phyloP scores from a whole-genome alignment of 164 flowering plant species.

The Annona cherimola region DNA sequence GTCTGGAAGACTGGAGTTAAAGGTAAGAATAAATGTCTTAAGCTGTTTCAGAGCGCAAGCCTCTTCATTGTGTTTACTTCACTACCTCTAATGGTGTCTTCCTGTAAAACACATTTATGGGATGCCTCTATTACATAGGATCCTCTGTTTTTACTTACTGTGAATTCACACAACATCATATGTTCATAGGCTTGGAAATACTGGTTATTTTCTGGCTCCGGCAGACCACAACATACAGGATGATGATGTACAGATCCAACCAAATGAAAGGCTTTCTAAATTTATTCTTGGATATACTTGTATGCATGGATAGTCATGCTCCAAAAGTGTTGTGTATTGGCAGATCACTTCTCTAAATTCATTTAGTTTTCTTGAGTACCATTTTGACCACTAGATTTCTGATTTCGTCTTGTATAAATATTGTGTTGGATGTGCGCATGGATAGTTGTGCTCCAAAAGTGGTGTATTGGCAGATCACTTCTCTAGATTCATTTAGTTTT shows the following conservation, averaged over 20 bases:
- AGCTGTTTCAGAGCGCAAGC: not conserved
- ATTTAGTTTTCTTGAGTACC: not conserved
- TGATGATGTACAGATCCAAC: too few relatives aligned
- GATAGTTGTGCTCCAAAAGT: not conserved
- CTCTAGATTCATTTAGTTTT: not conserved
- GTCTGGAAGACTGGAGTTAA: constrained; percentile 54
- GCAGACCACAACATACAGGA: not conserved
- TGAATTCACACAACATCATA: too few relatives aligned
- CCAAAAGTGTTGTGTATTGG: not conserved
- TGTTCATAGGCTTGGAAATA: not conserved
- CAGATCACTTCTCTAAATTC: not conserved
- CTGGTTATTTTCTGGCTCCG: not conserved
- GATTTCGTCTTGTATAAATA: not conserved
- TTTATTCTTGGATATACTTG: not conserved
- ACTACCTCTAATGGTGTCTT: not conserved
- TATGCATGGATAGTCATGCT: not conserved
- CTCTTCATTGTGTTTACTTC: not conserved
- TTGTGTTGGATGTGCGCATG: not conserved
- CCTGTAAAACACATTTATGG: not conserved
- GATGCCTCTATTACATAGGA: not conserved
- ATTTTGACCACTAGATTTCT: not conserved
- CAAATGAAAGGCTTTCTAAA: too few relatives aligned
- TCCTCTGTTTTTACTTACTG: too few relatives aligned
- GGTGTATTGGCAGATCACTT: not conserved
- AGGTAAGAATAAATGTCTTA: constrained; percentile 19